Percentiles rank a stretch among this genome's conserved stretches.
These are phyloP conservation scores for Halophytophthora polymorphica DNA, from an alignment of 352 stramenopile species.

Conservation along the genomic window DNA sequence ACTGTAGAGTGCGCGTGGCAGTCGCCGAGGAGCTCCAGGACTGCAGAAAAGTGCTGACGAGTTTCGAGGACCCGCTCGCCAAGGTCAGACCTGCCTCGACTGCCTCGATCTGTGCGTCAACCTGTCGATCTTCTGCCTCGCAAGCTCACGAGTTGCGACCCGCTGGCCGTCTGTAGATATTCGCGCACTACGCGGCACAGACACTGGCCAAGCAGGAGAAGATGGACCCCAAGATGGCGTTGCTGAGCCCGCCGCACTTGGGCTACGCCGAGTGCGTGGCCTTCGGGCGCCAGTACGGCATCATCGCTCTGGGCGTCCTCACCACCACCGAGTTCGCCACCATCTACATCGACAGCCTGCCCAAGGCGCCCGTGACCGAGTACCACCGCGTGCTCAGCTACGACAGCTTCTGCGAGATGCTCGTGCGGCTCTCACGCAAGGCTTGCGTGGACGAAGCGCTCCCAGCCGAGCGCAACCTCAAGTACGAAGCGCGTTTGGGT, in stretches of 20 bases:
- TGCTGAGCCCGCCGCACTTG: constrained; percentile 49
- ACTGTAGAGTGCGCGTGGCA: constrained; percentile 32
- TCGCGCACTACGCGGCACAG: constrained; percentile 46
- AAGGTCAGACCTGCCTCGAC: constrained; percentile 24
- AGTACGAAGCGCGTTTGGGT: constrained; percentile 24
- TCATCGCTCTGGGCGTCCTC: constrained; percentile 72
- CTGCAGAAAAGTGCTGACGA: constrained; percentile 53
- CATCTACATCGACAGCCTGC: constrained; percentile 73
- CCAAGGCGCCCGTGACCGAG: constrained; percentile 49
- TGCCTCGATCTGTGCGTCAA: not conserved
- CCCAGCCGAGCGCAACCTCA: constrained; percentile 49
- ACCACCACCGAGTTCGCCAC: constrained; percentile 76
- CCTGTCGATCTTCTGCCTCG: too few species aligned
- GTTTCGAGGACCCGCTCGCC: constrained; percentile 60
- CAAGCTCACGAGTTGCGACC: not conserved
- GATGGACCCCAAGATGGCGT: constrained; percentile 48
- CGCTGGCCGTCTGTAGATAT: constrained; percentile 32
- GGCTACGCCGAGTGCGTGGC: constrained; percentile 67
- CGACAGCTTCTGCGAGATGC: constrained; percentile 57
- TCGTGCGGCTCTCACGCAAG: constrained; percentile 60
- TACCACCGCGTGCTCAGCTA: constrained; percentile 64
- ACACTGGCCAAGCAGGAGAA: constrained; percentile 67
- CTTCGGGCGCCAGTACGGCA: constrained; percentile 66
- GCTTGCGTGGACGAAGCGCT: constrained; percentile 31
- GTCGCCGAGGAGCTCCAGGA: constrained; percentile 57